Evolutionary conservation across 139 green algal genomes (phyloP), one percentile per base, ranked within the genome.

Genomic region (Closterium sp.): DNA sequence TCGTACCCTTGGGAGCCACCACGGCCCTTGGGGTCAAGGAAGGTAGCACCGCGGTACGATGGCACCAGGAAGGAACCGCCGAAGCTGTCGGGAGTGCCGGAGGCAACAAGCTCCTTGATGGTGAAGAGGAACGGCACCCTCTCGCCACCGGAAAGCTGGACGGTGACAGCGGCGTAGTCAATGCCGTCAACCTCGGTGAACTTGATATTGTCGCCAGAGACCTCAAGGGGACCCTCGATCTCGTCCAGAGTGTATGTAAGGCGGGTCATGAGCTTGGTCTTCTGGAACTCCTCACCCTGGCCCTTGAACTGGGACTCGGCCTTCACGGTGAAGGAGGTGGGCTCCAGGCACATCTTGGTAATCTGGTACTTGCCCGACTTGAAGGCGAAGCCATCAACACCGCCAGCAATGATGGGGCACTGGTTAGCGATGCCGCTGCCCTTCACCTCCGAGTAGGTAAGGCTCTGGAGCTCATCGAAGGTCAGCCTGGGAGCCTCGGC

Each of bases 11-110:
- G 97, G 87, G 98, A 96, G 66, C 96, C 98, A 97, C 98, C 98
- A 66, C 98, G 97, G 93, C 98, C 98, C 98, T 99, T 99, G 94
- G 98, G 98, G 98, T 99, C 98, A 64, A 99, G 96, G 98, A 99
- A 99, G 90, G 98, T 96, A 9, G 97, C 96, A 81, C 98, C 98
- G 84, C 98, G 96, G 98, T 99, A 99, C 16, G 97, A 99, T n/a
- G 98, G 98, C 88, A 99, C 98, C 0, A 92, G 89, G 94, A 99
- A 99, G 93, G 99, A 97, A 85, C 98, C 98, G 84, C 96, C 97
- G 96, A 99, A 99, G 38, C 87, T 35, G 84, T 92, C 85, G 84
- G 94, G 96, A 88, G 98, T 95, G 90, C 97, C 98, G 95, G 98
- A 98, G 92, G 96, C 98, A 12, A 96, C 94, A 10, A 99, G 95